Conservation (phyloP, 2,329 filamentous ascomycete species). For the Aspergillus sp. region DNA sequence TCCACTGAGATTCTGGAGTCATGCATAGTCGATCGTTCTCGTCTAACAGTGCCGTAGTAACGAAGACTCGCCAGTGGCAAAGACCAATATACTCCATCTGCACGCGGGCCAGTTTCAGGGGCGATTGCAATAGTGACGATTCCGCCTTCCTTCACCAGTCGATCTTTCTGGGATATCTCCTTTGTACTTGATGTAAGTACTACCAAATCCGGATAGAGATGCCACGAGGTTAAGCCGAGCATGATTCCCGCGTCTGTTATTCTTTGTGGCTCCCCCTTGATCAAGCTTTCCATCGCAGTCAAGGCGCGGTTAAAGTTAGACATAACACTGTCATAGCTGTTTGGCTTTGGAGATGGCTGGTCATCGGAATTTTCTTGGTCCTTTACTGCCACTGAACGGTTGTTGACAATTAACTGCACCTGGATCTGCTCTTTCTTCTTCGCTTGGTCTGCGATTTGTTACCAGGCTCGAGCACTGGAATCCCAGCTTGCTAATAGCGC, state of each 20-base stretch:
- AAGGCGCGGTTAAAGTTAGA: conserved; percentile 3
- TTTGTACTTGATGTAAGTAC: conserved; percentile 4
- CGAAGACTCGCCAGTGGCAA: conserved; percentile 12
- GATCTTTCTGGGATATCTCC: conserved; percentile 1
- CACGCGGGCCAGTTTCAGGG: conserved; percentile 5
- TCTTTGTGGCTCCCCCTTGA: conserved; percentile 8
- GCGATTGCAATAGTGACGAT: conserved; percentile 11
- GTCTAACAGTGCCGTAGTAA: conserved; percentile 9
- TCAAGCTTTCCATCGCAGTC: conserved; percentile 3
- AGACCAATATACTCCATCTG: conserved; percentile 14
- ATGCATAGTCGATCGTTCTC: conserved; percentile 6
- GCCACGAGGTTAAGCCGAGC: conserved; percentile 12
- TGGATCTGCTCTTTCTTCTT: conserved; percentile 4
- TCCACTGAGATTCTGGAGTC: conserved; percentile 8
- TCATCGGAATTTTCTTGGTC: neutral
- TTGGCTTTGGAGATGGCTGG: neutral
- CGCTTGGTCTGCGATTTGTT: conserved; percentile 11
- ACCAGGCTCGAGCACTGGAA: conserved; percentile 13
- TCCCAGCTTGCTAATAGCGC: conserved; percentile 9
- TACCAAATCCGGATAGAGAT: conserved; percentile 11
- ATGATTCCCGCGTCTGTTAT: conserved; percentile 8
- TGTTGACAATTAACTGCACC: conserved; percentile 11
- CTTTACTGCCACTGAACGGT: conserved; percentile 9
- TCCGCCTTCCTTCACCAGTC: neutral
- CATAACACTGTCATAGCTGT: conserved; percentile 10